Evolutionary conservation across 164 flowering plant genomes (phyloP).

Genomic region (Chimonanthus praecox): DNA sequence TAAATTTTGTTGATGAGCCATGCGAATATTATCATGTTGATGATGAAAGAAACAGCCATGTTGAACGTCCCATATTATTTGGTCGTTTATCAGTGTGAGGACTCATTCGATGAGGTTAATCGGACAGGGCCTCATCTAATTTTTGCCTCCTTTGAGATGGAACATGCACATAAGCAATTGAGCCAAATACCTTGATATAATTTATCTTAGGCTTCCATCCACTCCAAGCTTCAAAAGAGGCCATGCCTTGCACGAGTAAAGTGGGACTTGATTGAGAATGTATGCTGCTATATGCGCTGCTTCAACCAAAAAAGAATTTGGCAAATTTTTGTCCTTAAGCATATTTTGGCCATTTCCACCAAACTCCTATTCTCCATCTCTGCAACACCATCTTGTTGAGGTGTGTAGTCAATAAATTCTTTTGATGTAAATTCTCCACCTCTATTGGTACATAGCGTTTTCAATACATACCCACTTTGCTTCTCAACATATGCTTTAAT

Average conservation of each 20-base stretch:
- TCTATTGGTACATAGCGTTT: neutral
- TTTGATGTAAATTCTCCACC: constrained; percentile 4
- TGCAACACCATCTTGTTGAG: neutral
- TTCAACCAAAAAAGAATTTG: neutral
- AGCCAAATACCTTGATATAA: neutral
- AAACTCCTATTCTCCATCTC: neutral
- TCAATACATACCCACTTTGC: neutral
- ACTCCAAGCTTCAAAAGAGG: neutral
- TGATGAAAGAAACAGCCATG: too few species aligned
- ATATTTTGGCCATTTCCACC: neutral
- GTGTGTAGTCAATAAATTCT: neutral
- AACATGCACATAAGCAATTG: neutral
- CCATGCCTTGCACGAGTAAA: neutral
- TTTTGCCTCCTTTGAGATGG: constrained; percentile 1
- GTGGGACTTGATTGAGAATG: neutral
- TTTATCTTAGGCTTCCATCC: neutral
- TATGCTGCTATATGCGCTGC: neutral
- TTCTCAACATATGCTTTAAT: neutral
- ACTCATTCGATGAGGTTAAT: too few species aligned
- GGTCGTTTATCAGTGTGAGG: too few species aligned
- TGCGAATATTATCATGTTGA: too few species aligned
- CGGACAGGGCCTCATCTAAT: neutral
- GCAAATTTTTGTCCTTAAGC: neutral
- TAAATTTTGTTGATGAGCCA: too few species aligned
- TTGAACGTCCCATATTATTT: too few species aligned